Base-by-base conservation (phyloP, 768 basidiomycete species). In the Mycena floridula region DNA sequence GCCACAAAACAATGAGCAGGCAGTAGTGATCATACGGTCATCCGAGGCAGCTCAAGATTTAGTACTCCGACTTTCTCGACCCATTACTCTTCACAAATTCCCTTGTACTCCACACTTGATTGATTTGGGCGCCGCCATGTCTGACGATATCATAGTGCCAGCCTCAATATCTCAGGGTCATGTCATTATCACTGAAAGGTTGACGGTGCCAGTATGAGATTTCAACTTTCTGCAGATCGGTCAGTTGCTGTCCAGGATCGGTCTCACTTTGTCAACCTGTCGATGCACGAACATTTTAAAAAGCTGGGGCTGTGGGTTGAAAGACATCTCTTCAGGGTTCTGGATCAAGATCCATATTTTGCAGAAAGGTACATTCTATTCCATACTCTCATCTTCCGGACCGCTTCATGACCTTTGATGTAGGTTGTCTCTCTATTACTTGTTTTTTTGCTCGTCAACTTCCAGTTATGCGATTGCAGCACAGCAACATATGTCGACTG, bases 151-250 rank as follows among this genome's bases (percentile, higher is more conserved):
- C n/a, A 56, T 72, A 2, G 44, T 57, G 5, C 59, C 67, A 27
- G 41, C 59, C 11, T 41, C 52, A 12, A 25, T 50, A 23, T 24
- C 43, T 26, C 41, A 43, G 5, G 64, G 62, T 7, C 57, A 63
- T 44, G 66, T 74, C 41, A 62, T 77, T 28, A 69, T 81, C 54
- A 80, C 78, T 3, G 81, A 83, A 82, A 83, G 53, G 66, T 82
- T 38, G 80, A 82, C 59, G 81, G 81, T 4, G 78, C 80, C 32
- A 83, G 82, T 56, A 75, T 82, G 74, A 80, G 77, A 5, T 74
- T 82, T 57, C 78, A 77, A 16, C 66, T 81, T 18, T 74, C 73
- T 2, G 52, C 66, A 5, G 71, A 74, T 49, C 57, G 71, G 20
- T 61, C 64, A 13, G 66, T 81, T 45, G 40, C 76, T 37, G 70